Evolutionary conservation across 108 stramenopile species (phyloP), one percentile per base, ranked within the genome.

Genomic region (Pseudonitzschia delicatissima): DNA sequence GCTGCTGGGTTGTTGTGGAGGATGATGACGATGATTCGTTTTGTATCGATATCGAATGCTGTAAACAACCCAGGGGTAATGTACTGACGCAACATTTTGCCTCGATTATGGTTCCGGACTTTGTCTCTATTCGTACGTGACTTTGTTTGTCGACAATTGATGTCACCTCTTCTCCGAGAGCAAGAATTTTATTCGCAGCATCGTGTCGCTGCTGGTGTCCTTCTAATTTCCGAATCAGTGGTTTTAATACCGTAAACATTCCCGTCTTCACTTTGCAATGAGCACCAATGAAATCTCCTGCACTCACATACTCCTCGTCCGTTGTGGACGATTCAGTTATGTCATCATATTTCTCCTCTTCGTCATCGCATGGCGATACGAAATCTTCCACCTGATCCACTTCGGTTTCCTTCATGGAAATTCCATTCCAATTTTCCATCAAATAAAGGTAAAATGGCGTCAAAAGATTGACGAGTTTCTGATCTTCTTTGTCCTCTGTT

Each of bases 231-330:
- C 40, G 15, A 13, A 52, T 25, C 27, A 84, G 39, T 20, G 81
- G 76, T 33, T 77, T 47, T 27, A 85, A 26, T 0, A 85, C 57
- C 8, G 67, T 60, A 32, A 25, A 6, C 84, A 85, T 85, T 33
- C 84, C 84, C 17, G 47, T 37, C 55, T 59, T 51, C 3, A 85
- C 57, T 25, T 79, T 80, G 62, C 81, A 80, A 55, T 85, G 84
- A 18, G 78, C 65, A 21, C 84, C 84, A 34, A 17, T 36, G 74
- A 77, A 85, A 65, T 82, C 84, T 2, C 84, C 84, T 60, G 73
- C 61, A n/a, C 49, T n/a, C 11, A 25, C 36, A 47, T 77, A 80
- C 9, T 37, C 27, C 28, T 62, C 62, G 64, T 82, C 69, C 4
- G 40, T 64, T 20, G 28, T 34, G 18, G 47, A 2, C 29, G 29